A percentile compares a stretch with the other conserved stretches of the same genome.
phyloP scores from a whole-genome alignment of 768 basidiomycete species.

The Russula lepida region DNA sequence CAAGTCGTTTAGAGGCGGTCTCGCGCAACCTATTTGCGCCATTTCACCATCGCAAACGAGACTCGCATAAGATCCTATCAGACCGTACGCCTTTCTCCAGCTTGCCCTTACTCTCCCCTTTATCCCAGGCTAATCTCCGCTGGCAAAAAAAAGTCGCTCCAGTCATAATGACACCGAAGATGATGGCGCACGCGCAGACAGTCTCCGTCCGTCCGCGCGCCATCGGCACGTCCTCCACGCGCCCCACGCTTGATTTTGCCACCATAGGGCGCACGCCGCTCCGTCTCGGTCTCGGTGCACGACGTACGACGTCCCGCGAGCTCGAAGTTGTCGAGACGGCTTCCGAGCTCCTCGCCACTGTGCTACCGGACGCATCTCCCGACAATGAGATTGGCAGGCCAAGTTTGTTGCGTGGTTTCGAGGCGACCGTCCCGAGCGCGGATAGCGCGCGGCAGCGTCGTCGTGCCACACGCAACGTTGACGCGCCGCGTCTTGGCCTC shows the following conservation, averaged over 20 bases:
- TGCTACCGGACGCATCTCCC: slow-evolving; percentile 67
- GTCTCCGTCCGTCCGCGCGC: slow-evolving; percentile 44
- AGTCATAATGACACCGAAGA: slow-evolving; percentile 81
- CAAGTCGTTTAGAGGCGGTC: slow-evolving; percentile 48
- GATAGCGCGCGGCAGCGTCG: slow-evolving; percentile 69
- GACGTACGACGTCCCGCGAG: slow-evolving; percentile 73
- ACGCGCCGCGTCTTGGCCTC: slow-evolving; percentile 65
- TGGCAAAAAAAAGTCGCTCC: slow-evolving; percentile 54
- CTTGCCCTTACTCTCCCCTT: slow-evolving; percentile 1
- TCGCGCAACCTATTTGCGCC: slow-evolving; percentile 67
- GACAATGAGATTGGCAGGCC: slow-evolving; percentile 71
- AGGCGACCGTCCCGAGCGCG: slow-evolving; percentile 89
- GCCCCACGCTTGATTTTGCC: slow-evolving; percentile 56
- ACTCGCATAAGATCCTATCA: slow-evolving; percentile 64
- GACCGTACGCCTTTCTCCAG: slow-evolving; percentile 46
- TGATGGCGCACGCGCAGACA: slow-evolving; percentile 66
- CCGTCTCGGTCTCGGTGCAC: slow-evolving; percentile 53
- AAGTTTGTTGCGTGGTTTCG: slow-evolving; percentile 83
- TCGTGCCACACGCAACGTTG: slow-evolving; percentile 71
- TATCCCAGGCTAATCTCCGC: not conserved
- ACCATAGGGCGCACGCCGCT: slow-evolving; percentile 73
- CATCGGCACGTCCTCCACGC: slow-evolving; percentile 27
- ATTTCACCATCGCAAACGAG: slow-evolving; percentile 51
- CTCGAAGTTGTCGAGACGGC: slow-evolving; percentile 78
- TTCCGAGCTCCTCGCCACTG: slow-evolving; percentile 60